Conservation (phyloP, 768 basidiomycete species). For the Kwoniella heveanensis region DNA sequence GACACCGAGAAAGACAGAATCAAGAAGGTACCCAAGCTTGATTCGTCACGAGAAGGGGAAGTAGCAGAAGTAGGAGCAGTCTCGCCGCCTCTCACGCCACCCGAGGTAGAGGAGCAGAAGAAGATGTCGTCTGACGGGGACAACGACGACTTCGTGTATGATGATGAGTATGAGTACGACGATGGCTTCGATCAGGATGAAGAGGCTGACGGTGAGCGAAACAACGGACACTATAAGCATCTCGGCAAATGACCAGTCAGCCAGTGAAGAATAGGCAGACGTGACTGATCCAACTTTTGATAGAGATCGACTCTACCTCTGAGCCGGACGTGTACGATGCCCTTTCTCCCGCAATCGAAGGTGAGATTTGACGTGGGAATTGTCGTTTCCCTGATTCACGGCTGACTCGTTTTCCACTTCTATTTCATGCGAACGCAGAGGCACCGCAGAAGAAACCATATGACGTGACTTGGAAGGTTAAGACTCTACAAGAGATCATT, state of each 20-base stretch:
- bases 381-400: background rate
- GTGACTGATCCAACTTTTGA: conserved; percentile 9
- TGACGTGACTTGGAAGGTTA: conserved; percentile 80
- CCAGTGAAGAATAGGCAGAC: no score
- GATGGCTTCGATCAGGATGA: conserved; percentile 33
- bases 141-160: conserved; percentile 37
- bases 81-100: conserved; percentile 22
- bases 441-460: conserved; percentile 59
- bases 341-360: conserved; percentile 46
- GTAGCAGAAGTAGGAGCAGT: conserved; percentile 4
- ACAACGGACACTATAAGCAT: no score
- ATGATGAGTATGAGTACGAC: conserved; percentile 40
- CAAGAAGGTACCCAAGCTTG: conserved; percentile 4
- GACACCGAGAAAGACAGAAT: background rate
- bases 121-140: conserved; percentile 49
- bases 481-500: conserved; percentile 73
- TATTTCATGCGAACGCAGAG: conserved; percentile 17
- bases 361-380: conserved; percentile 44
- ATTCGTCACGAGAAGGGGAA: background rate
- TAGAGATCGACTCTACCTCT: conserved; percentile 41
- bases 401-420: background rate
- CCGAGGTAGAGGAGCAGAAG: conserved; percentile 25
- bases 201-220: conserved; percentile 20
- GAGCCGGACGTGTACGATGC: conserved; percentile 50
- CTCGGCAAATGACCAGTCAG: no score